Evolutionary conservation across 202 grass and related monocot species (phyloP).

Genomic region (Elaeis oleifera): DNA sequence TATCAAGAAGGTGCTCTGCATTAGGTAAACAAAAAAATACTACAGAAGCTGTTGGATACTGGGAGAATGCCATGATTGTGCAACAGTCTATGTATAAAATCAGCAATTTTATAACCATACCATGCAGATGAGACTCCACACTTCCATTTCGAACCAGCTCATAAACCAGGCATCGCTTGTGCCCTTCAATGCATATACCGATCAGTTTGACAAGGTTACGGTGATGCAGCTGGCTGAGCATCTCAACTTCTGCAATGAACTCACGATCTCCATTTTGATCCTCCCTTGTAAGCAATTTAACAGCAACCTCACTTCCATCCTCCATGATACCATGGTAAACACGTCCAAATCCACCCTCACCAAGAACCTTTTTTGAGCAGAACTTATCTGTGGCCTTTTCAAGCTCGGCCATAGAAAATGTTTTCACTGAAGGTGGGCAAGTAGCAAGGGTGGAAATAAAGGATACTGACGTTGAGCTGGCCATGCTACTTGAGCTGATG

Average conservation of each 20-base stretch:
- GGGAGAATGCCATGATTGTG: neutral
- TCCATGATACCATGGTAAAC: slow-evolving; percentile 52
- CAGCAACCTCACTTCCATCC: slow-evolving; percentile 52
- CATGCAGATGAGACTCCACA: slow-evolving; percentile 68
- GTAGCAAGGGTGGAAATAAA: slow-evolving; percentile 48
- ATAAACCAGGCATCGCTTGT: slow-evolving; percentile 48
- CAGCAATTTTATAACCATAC: slow-evolving; percentile 24
- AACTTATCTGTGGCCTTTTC: slow-evolving; percentile 73
- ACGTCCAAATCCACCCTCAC: slow-evolving; percentile 72
- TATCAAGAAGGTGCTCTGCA: no score
- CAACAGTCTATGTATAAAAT: neutral
- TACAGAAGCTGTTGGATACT: no score
- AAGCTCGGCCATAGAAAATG: slow-evolving; percentile 54
- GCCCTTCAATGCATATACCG: slow-evolving; percentile 59
- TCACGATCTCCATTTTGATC: slow-evolving; percentile 63
- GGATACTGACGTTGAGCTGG: slow-evolving; percentile 45
- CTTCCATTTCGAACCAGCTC: slow-evolving; percentile 73
- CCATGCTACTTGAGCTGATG: slow-evolving; percentile 37
- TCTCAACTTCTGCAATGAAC: slow-evolving; percentile 70
- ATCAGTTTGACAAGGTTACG: slow-evolving; percentile 72
- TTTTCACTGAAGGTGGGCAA: slow-evolving; percentile 43
- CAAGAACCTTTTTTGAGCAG: slow-evolving; percentile 52
- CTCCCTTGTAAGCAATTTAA: slow-evolving; percentile 71
- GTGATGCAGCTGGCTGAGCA: slow-evolving; percentile 70
- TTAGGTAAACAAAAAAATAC: no score